Conservation (phyloP, 371 early-diverging fungal species). For the Mucor indicus region DNA sequence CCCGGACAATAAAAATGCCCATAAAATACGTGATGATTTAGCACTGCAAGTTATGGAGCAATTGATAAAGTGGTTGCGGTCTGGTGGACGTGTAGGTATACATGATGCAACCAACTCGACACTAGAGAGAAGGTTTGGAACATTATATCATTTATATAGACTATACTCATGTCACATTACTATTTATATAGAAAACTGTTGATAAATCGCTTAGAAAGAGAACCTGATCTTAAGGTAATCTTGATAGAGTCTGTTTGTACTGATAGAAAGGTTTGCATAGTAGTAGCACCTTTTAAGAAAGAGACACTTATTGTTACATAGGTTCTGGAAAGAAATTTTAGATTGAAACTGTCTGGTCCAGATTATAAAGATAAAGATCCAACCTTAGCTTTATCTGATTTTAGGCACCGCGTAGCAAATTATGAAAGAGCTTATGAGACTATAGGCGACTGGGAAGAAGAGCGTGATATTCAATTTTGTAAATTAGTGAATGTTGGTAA, state of each 20-base stretch:
- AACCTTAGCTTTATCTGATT: constrained; percentile 70
- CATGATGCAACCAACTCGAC: constrained; percentile 92
- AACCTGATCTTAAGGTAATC: constrained; percentile 54
- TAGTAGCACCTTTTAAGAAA: too few relatives aligned
- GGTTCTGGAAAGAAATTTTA: constrained; percentile 73
- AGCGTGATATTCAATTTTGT: constrained; percentile 71
- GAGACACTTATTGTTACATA: too few relatives aligned
- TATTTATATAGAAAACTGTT: constrained; percentile 44
- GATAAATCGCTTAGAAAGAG: constrained; percentile 57
- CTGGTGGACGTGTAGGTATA: constrained; percentile 74
- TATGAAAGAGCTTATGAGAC: constrained; percentile 85
- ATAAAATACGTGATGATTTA: constrained; percentile 65
- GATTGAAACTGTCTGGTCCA: constrained; percentile 79
- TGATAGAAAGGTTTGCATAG: constrained; percentile 40
- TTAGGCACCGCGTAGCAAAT: constrained; percentile 69
- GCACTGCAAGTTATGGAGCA: constrained; percentile 84
- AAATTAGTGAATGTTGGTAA: constrained; percentile 83
- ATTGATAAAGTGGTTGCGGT: constrained; percentile 71
- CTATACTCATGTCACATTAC: background rate
- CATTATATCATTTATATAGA: background rate
- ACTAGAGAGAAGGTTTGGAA: constrained; percentile 57
- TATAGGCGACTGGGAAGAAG: constrained; percentile 73
- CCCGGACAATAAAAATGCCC: constrained; percentile 69
- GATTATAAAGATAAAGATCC: constrained; percentile 77
- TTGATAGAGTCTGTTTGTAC: constrained; percentile 79